phyloP scores from a whole-genome alignment of 768 basidiomycete species.

The Galerina sulciceps region DNA sequence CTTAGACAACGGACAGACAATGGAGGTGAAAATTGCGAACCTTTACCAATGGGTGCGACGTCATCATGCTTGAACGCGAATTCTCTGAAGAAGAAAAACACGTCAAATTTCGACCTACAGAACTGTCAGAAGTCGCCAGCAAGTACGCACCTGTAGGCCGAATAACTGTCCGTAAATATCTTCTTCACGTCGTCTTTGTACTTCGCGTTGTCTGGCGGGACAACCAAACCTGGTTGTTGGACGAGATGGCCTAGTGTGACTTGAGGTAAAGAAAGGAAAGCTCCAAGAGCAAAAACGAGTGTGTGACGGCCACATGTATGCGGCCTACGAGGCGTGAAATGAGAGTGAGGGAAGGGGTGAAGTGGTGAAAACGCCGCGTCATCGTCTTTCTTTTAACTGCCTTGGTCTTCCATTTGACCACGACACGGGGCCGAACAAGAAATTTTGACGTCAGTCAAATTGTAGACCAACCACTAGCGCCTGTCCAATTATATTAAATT shows the following conservation, averaged over 20 bases:
- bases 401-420: not conserved
- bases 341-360: not conserved
- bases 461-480: constrained; percentile 2
- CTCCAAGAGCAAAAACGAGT: constrained; percentile 29
- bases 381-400: not conserved
- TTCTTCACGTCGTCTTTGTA: constrained; percentile 46
- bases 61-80: constrained; percentile 69
- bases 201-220: constrained; percentile 43
- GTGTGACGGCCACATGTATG: constrained; percentile 21
- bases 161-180: constrained; percentile 57
- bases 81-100: constrained; percentile 35
- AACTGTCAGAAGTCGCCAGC: not conserved
- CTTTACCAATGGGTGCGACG: constrained; percentile 50
- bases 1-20: not conserved
- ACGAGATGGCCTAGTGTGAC: constrained; percentile 39
- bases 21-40: constrained; percentile 23
- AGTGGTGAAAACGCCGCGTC: not conserved
- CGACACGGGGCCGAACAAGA: not conserved
- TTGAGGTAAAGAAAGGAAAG: constrained; percentile 26
- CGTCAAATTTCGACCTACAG: not conserved
- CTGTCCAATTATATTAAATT: not conserved
- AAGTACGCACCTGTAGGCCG: constrained; percentile 55
- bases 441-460: constrained; percentile 2
- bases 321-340: constrained; percentile 2
- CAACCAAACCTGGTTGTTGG: constrained; percentile 44